Evolutionary conservation across 1,139 yeast genomes (phyloP), one percentile per base, ranked within the genome.

Genomic region (Yamadazyma triangularis): DNA sequence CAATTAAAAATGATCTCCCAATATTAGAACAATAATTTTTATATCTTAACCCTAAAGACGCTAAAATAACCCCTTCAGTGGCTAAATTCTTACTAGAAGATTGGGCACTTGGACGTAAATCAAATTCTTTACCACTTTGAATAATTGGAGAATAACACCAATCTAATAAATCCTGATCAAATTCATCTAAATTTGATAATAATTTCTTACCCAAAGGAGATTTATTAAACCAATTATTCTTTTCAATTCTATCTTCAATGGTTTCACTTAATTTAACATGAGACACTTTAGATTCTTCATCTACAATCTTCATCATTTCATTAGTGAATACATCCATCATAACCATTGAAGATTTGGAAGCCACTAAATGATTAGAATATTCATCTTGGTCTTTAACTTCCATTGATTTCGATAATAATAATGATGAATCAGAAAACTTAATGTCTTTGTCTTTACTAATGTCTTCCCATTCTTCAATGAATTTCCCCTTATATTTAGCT

Each of bases 61-160:
- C 76, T 45, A 88, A 60, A 31, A 91, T 88, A 23, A 86, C 88
- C 13, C 95, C 94, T 25, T 83, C 83, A 9, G 84, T 83, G 25
- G 72, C 72, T 36, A 89, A 69, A 42, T 70, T 72, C 31, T 77
- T 75, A 38, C 78, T 74, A 32, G 75, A 74, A 0, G 95, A 81
- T 42, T 79, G 74, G 1, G 95, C 96, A 41, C 93, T 81, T 27
- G 95, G 93, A 48, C 73, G 81, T 50, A 89, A 67, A 54, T 88
- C 95, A 51, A 79, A 89, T 32, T 79, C 78, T 26, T 87, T 88
- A 32, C 95, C 95, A 46, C 94, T 82, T 59, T 89, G 95, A 36
- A 91, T 73, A 35, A 87, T 84, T 19, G 98, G 97, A 28, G 88
- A 78, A 56, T 87, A 88, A 47, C 96, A 85, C 96, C 96, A 91